phyloP scores from a whole-genome alignment of 1,284 basidiomycete genomes.

The Tausonia pullulans region DNA sequence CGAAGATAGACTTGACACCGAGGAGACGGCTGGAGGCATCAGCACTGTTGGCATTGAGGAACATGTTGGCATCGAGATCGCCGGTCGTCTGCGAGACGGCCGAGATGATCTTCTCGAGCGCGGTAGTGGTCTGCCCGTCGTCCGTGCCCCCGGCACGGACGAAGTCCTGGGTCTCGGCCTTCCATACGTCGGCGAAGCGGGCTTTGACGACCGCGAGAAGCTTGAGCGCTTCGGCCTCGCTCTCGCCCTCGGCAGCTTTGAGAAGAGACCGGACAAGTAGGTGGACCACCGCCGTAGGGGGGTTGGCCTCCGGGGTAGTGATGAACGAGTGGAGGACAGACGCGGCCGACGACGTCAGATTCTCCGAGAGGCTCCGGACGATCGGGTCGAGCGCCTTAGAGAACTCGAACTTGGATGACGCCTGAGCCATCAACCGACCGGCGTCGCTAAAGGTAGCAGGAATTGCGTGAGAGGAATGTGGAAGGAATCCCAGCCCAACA shows the following conservation, averaged over 20 bases:
- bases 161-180: constrained; percentile 5
- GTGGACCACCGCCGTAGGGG: neutral
- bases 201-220: constrained; percentile 10
- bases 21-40: constrained; percentile 32
- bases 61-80: constrained; percentile 12
- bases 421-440: constrained; percentile 8
- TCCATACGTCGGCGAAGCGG: constrained; percentile 11
- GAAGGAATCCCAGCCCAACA: neutral
- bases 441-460: neutral
- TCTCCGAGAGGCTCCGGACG: constrained; percentile 3
- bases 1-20: constrained; percentile 31
- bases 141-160: neutral
- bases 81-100: neutral
- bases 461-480: neutral
- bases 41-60: constrained; percentile 33
- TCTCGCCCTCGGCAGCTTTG: neutral
- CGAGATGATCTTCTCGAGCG: neutral
- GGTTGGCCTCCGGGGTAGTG: constrained; percentile 2
- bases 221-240: neutral
- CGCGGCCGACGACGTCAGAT: neutral
- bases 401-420: constrained; percentile 7
- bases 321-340: constrained; percentile 9
- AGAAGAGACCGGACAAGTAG: constrained; percentile 11
- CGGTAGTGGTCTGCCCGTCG: constrained; percentile 8
- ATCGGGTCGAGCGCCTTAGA: constrained; percentile 11